phyloP scores from a whole-genome alignment of 108 stramenopile species.

The Epithemia pelagica region DNA sequence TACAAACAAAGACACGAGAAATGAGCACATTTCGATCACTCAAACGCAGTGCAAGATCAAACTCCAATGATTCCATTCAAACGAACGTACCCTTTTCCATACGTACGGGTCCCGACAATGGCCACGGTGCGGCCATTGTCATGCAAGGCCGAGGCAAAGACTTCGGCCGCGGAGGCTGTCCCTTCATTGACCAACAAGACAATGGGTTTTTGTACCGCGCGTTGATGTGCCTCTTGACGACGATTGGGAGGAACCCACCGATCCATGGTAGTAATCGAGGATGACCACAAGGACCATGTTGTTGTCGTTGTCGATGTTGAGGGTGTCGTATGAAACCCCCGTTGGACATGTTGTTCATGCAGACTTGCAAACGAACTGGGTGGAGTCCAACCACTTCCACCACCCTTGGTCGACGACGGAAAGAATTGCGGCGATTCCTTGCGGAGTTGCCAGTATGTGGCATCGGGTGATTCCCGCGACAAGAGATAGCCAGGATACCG shows the following conservation, averaged over 20 bases:
- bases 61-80: too few relatives aligned
- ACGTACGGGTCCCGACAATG: constrained; percentile 64
- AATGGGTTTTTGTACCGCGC: constrained; percentile 47
- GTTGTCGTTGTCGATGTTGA: background rate
- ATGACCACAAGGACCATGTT: background rate
- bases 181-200: constrained; percentile 82
- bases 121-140: constrained; percentile 76
- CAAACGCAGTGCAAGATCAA: too few relatives aligned
- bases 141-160: constrained; percentile 66
- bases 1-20: background rate
- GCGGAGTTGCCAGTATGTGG: constrained; percentile 47
- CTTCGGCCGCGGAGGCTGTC: constrained; percentile 77
- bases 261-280: background rate
- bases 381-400: constrained; percentile 45
- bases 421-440: constrained; percentile 65
- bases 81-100: constrained; percentile 53
- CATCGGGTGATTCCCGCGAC: constrained; percentile 37
- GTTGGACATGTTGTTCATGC: constrained; percentile 52
- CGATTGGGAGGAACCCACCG: background rate
- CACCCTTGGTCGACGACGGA: constrained; percentile 14
- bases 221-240: background rate
- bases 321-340: constrained; percentile 31
- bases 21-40: too few relatives aligned
- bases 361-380: constrained; percentile 67
- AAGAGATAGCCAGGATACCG: constrained; percentile 78